These are phyloP conservation scores for Nadsonia starkeyi-henricii DNA, from an alignment of 1,139 yeast species.

Conservation along the genomic window DNA sequence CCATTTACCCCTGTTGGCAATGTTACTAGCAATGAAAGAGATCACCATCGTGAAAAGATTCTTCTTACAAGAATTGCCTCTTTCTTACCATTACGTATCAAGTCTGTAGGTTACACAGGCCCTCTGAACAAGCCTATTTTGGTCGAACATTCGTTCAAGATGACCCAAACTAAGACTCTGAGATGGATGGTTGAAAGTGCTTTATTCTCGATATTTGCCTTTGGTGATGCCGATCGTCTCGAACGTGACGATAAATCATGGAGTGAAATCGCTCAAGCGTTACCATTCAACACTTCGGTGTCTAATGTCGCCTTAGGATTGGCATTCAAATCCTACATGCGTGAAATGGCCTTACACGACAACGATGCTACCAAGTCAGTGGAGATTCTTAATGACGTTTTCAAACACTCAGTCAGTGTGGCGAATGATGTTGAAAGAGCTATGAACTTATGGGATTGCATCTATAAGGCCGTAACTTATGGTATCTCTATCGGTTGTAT, in stretches of 20 bases:
- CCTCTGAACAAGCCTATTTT: constrained; percentile 54
- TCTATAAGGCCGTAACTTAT: neutral
- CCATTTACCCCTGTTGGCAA: constrained; percentile 9
- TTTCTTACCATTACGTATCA: constrained; percentile 38
- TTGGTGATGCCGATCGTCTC: constrained; percentile 36
- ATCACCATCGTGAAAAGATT: constrained; percentile 4
- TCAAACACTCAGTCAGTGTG: neutral
- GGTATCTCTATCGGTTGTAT: neutral
- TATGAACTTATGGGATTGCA: neutral
- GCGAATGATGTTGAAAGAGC: neutral
- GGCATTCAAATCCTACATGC: neutral
- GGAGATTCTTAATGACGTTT: neutral
- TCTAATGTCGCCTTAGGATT: neutral
- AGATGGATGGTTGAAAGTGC: constrained; percentile 44
- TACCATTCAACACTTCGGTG: neutral
- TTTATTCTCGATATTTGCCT: constrained; percentile 38
- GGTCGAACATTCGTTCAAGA: constrained; percentile 52
- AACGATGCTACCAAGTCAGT: neutral
- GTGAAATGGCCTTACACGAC: neutral
- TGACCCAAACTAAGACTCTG: constrained; percentile 37
- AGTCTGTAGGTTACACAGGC: constrained; percentile 50
- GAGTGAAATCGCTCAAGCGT: neutral
- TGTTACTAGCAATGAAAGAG: neutral
- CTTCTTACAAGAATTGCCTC: constrained; percentile 37
- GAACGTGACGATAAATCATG: constrained; percentile 5